These are phyloP conservation scores for Knoxdaviesia capensis DNA, from an alignment of 2,329 filamentous ascomycete genomes.

Conservation along the genomic window DNA sequence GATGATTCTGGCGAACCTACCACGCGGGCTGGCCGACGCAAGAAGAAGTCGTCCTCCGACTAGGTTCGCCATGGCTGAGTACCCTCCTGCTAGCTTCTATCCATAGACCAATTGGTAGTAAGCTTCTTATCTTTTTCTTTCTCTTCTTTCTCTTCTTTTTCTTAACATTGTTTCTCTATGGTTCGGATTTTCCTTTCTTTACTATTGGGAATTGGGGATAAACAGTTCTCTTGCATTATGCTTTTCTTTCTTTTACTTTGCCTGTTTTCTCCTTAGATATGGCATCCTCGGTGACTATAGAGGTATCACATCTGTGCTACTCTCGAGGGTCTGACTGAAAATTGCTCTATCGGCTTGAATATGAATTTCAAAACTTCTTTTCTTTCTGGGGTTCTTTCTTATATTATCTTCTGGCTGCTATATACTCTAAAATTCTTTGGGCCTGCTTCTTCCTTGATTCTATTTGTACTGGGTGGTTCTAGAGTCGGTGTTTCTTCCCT, in stretches of 20 bases:
- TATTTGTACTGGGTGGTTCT: too few relatives aligned
- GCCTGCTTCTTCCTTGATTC: background rate
- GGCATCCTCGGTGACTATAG: too few relatives aligned
- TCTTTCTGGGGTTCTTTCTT: too few relatives aligned
- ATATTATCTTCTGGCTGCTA: too few relatives aligned
- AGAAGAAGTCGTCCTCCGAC: background rate
- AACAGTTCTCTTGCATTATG: background rate
- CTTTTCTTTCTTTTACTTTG: background rate
- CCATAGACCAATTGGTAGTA: background rate
- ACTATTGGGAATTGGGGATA: background rate
- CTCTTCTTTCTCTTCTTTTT: background rate
- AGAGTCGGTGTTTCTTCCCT: too few relatives aligned
- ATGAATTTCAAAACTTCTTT: background rate
- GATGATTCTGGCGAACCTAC: conserved; percentile 10
- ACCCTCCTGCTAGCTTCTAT: background rate
- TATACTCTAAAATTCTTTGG: too few relatives aligned
- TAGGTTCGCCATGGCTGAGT: background rate
- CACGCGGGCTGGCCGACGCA: background rate
- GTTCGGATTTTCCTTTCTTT: background rate
- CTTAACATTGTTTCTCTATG: background rate
- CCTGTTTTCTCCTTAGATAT: too few relatives aligned
- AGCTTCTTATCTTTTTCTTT: background rate
- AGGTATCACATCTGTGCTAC: too few relatives aligned
- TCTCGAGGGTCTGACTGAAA: background rate
- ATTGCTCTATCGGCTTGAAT: too few relatives aligned